Evolutionary conservation across 192 early-diverging fungal species (phyloP), one percentile per base, ranked within the genome.

Genomic region (Coemansia sp.): DNA sequence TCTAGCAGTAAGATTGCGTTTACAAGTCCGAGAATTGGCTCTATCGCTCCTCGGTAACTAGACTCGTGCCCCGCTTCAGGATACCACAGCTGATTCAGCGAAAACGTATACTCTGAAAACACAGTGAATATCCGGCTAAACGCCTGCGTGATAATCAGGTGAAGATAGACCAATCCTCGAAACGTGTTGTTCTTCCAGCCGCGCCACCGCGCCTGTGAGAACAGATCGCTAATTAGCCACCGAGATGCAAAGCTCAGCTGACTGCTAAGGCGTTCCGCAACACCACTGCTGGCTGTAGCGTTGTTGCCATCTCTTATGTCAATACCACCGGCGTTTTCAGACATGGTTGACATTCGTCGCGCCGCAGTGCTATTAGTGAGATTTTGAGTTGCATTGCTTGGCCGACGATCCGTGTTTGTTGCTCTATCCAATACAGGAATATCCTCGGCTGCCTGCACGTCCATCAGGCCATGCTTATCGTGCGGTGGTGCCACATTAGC

Each of bases 81-180:
- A 32, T 80, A 72, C 73, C 68, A 72, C n/a, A 81, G 65, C 69
- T 81, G 72, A 48, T 75, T 81, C 22, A 81, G 56, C 24, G 78
- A 81, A 62, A 81, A 81, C 24, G 78, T 81, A 69, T 81, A 81
- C 69, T 81, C 73, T 11, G 72, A 74, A 43, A 81, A 75, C 62
- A 75, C 52, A 7, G 69, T 65, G 54, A 75, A 65, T 15, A 75
- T 75, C n/a, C 72, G 68, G 45, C 65, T 69, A 37, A 81, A 72
- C 15, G 78, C 65, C 65, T 81, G 78, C 11, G 53, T 68, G 25
- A 81, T 48, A 7, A 81, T 81, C 53, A 81, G 73, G 62, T 81
- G 78, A 45, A 75, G 50, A 35, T 81, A 81, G 4, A 81, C 66
- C 43, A 75, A 60, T 0, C 78, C 65, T 10, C 78, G 72, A 54